Evolutionary conservation across 2,329 filamentous ascomycete species (phyloP), one percentile per base, ranked within the genome.

Genomic region (Fusarium xyrophilum): DNA sequence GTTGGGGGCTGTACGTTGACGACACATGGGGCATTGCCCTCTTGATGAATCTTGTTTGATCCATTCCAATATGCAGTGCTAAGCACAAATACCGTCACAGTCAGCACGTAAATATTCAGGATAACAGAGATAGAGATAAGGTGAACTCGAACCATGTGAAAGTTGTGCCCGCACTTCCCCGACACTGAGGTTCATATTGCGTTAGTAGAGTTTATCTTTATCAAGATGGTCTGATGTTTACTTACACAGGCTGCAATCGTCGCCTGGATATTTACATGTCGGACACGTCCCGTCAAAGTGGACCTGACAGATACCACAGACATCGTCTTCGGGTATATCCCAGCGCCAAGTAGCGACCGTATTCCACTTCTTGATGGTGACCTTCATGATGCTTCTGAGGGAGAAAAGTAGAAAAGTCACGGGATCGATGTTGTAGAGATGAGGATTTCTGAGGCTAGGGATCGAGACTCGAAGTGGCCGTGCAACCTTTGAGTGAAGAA

Each of bases 201-300:
- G 57, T 73, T 62, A 74, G 71, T 59, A 67, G 33, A 25, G 52
- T 53, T 47, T 25, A 55, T 32, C 39, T 39, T 36, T 25, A 25
- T 21, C 19, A 58, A 64, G 12, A 69, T 66, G 67, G 63, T 42
- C 60, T 69, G 50, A 60, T 67, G 47, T 55, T 64, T 33, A 83
- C 90, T 79, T 82, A 97, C 95, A 85, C 63, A 99, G 85, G 62
- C 92, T 92, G 81, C 96, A 99, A 77, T 97, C 94, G 75, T 99
- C 96, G 60, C 96, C 96, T 17, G 96, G 96, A 77, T 93, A 98
- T 85, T 96, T 97, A 89, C 96, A 99, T 57, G 93, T 96, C 47
- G 96, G 94, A 83, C 96, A 99, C 28, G 96, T 98, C 63, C 94
- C 95, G 78, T 99, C 96, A 77, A 98, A 99, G 75, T 97, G 92